Conservation (phyloP, 2,329 filamentous ascomycete genomes). For the Fusarium pseudonygamai region DNA sequence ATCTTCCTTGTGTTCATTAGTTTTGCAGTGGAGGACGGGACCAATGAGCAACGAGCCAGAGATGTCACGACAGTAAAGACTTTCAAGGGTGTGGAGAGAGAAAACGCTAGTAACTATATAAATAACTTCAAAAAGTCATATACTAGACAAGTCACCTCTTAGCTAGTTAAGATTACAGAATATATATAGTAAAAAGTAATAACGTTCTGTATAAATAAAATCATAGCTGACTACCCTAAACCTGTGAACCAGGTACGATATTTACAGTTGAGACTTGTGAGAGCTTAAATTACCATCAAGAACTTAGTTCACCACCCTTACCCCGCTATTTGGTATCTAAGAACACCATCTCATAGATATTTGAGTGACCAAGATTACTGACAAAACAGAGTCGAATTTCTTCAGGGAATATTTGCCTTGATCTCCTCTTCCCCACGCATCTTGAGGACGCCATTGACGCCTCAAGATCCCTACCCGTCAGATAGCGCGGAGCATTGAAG, state of each 20-base stretch:
- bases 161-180: too few species aligned
- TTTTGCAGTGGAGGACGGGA: fast-evolving
- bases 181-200: neutral
- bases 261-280: neutral
- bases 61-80: fast-evolving
- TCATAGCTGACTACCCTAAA: neutral
- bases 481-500: neutral
- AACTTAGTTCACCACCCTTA: neutral
- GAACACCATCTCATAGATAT: too few species aligned
- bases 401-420: too few species aligned
- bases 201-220: neutral
- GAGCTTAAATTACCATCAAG: neutral
- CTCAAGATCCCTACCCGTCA: neutral
- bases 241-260: neutral
- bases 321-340: fast-evolving
- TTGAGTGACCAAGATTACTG: fast-evolving
- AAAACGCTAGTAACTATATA: too few species aligned
- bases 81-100: too few species aligned
- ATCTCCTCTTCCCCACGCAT: neutral
- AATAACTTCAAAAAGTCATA: fast-evolving
- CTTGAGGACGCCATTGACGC: neutral
- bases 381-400: fast-evolving
- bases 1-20: too few species aligned
- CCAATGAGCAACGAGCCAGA: fast-evolving
- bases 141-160: fast-evolving